Base-by-base conservation (phyloP, 129 eudicot species). In the Saussurea involucrata region DNA sequence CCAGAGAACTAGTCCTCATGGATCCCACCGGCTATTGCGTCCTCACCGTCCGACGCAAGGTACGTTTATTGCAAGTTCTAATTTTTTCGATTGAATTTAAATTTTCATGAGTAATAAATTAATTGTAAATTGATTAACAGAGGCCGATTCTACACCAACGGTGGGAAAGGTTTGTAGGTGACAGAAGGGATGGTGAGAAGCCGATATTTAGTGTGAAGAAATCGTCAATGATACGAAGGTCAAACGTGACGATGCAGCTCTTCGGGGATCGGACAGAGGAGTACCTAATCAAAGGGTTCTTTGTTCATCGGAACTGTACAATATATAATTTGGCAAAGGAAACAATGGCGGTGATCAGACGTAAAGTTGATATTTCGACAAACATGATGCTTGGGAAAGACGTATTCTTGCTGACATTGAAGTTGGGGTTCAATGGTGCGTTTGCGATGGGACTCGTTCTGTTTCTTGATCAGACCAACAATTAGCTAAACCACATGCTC, bases 41-140 rank as follows among this genome's bases (percentile, higher is more conserved):
- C 85, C 92, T 91, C 84, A 90, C 97, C 22, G 92, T 91, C 28
- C 95, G 95, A 66, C 96, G 98, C 12, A 94, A 94, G 97, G 29
- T 3, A 1, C 40, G 11, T 7, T 8, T 37, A 7, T 37, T 37
- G 11, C 11, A 37, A 7, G 12, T 37, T 37, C 8, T 37, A 6
- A 37, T 0, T 34, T 34, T 34, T 34, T 34, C 40, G 40, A 3
- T 6, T 34, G 40, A 10, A 34, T 34, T 33, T 2, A 2, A 3
- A 8, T n/a, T n/a, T n/a, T n/a, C n/a, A n/a, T n/a, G n/a, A n/a
- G n/a, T n/a, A n/a, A n/a, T n/a, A n/a, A n/a, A n/a, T n/a, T n/a
- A n/a, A n/a, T n/a, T n/a, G n/a, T n/a, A n/a, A 27, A 27, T 3
- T 37, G 3, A 10, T 10, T 37, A 40, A 75, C 87, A 91, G 98